Percentiles rank a stretch among this genome's conserved stretches.
Conservation (phyloP, 176 grass and related monocot species). For the Eleusine indica region DNA sequence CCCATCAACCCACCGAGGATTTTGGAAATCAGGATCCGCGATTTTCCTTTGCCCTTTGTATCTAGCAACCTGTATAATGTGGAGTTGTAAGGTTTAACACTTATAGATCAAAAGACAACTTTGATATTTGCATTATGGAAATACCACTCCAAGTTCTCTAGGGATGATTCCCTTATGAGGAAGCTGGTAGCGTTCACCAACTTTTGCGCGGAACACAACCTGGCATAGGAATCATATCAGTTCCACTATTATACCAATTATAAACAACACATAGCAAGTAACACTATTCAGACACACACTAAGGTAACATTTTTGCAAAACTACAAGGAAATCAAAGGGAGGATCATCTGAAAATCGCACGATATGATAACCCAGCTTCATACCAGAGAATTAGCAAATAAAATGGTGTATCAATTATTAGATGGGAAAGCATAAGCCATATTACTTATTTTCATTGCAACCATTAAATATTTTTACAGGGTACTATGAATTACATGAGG, state of each 20-base stretch:
- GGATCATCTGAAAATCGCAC: neutral
- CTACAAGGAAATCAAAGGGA: conserved; percentile 2
- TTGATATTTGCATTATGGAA: conserved; percentile 15
- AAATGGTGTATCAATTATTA: conserved; percentile 17
- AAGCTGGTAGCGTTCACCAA: conserved; percentile 83
- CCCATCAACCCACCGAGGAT: conserved; percentile 86
- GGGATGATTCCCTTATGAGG: conserved; percentile 96
- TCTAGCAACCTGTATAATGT: conserved; percentile 74
- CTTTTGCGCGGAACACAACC: conserved; percentile 88
- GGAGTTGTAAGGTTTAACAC: conserved; percentile 26
- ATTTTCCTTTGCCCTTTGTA: conserved; percentile 86
- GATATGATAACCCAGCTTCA: conserved; percentile 8
- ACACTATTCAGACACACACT: conserved; percentile 9
- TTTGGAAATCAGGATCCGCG: conserved; percentile 71
- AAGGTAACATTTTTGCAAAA: conserved; percentile 16
- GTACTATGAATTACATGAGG: neutral
- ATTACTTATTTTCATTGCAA: neutral
- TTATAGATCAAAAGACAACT: conserved; percentile 31
- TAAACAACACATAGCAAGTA: neutral
- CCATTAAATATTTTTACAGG: neutral
- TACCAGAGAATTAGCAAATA: conserved; percentile 20
- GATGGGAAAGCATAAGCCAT: conserved; percentile 28
- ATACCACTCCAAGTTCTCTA: conserved; percentile 98
- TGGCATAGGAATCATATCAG: conserved; percentile 35
- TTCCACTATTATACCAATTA: neutral